Evolutionary conservation across 805 yeast species (phyloP).

Genomic region (Barnettozyma pratensis): DNA sequence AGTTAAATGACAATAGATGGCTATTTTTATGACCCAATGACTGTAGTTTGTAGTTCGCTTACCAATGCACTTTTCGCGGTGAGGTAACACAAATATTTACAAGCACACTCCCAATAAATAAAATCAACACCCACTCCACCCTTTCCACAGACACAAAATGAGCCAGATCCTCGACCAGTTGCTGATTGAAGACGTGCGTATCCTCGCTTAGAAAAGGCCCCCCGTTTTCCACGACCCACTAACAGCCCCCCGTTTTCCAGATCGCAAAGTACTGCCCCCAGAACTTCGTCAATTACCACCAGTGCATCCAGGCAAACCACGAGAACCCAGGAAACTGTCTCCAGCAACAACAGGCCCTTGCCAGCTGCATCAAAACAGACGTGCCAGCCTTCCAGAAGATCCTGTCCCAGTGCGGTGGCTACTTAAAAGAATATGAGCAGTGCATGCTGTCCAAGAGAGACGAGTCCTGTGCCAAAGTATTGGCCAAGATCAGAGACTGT

Average conservation of each 20-base stretch:
- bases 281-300: constrained; percentile 66
- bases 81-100: too few relatives aligned
- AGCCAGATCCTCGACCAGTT: constrained; percentile 52
- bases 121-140: too few relatives aligned
- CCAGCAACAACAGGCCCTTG: constrained; percentile 49
- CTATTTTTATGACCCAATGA: too few relatives aligned
- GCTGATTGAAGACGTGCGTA: constrained; percentile 62
- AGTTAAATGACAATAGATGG: too few relatives aligned
- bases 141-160: constrained; percentile 8
- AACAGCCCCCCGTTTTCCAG: constrained; percentile 17
- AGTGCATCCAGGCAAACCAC: constrained; percentile 58
- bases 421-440: constrained; percentile 57
- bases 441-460: constrained; percentile 50
- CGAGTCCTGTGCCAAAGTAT: constrained; percentile 46
- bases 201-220: background rate
- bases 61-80: too few relatives aligned
- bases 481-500: constrained; percentile 60
- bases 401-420: constrained; percentile 52
- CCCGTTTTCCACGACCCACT: background rate
- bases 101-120: too few relatives aligned
- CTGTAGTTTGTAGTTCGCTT: too few relatives aligned
- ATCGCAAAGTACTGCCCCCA: constrained; percentile 73
- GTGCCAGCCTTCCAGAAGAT: constrained; percentile 74
- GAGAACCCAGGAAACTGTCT: constrained; percentile 48
- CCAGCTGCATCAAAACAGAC: constrained; percentile 53